Evolutionary conservation across 2,329 filamentous ascomycete genomes (phyloP).

Genomic region (Ceratocystis colombiana): DNA sequence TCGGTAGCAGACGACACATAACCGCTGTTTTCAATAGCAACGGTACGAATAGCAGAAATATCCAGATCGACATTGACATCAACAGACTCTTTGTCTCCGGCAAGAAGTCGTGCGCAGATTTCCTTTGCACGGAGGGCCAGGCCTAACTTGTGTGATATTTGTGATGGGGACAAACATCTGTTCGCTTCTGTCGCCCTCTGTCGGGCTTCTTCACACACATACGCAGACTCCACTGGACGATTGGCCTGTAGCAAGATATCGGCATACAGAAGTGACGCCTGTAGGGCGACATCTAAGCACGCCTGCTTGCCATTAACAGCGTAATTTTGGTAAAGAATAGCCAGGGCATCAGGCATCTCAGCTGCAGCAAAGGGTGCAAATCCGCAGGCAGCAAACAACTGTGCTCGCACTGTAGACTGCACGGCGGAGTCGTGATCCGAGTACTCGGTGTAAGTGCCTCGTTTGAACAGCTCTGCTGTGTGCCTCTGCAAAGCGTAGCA

Average conservation of each 20-base stretch:
- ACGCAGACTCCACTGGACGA: background rate
- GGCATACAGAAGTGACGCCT: conserved; percentile 8
- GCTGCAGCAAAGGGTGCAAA: conserved; percentile 9
- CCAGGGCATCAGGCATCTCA: background rate
- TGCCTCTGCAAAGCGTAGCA: conserved; percentile 2
- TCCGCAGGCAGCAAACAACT: conserved; percentile 4
- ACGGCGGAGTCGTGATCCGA: conserved; percentile 4
- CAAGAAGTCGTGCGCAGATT: background rate
- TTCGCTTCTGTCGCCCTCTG: background rate
- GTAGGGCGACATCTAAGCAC: background rate
- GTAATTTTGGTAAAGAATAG: background rate
- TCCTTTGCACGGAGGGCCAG: conserved; percentile 6
- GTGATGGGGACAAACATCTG: background rate
- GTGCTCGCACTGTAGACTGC: conserved; percentile 4
- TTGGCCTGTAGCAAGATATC: conserved; percentile 3
- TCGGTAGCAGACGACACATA: background rate
- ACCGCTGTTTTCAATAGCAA: background rate
- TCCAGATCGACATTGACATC: background rate
- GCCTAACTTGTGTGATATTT: background rate
- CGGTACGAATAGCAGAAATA: conserved; percentile 1
- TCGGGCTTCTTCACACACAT: background rate
- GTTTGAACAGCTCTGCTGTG: conserved; percentile 10
- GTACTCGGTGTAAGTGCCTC: background rate
- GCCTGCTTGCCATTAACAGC: background rate
- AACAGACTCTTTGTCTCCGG: background rate